Percentiles rank a stretch among this genome's conserved stretches.
phyloP scores from a whole-genome alignment of 306 rosid species.

The Erythrophleum fordii region DNA sequence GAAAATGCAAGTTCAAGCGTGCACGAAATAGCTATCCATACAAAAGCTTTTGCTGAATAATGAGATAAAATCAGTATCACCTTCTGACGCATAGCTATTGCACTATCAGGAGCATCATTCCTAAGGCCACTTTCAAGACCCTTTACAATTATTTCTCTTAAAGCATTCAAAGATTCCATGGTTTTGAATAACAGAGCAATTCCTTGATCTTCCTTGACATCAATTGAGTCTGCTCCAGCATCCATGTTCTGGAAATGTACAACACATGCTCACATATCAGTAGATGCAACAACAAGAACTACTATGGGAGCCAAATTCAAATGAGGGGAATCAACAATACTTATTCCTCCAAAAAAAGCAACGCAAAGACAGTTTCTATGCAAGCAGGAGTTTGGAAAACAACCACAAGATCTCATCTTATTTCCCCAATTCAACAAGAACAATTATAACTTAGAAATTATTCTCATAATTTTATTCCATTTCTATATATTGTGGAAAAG shows the following conservation, averaged over 20 bases:
- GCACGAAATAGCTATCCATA: constrained; percentile 29
- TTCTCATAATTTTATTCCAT: constrained; percentile 11
- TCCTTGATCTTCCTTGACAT: constrained; percentile 46
- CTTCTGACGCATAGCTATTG: constrained; percentile 98
- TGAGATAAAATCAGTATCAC: constrained; percentile 50
- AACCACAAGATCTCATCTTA: constrained; percentile 34
- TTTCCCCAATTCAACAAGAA: constrained; percentile 21
- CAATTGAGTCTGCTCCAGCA: constrained; percentile 57
- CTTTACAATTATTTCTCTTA: constrained; percentile 74
- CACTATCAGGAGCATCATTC: constrained; percentile 96
- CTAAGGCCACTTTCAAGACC: constrained; percentile 98
- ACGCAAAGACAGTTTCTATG: constrained; percentile 18
- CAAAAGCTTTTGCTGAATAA: constrained; percentile 31
- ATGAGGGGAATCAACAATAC: constrained; percentile 19
- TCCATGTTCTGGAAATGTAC: constrained; percentile 73
- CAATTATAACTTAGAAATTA: neutral
- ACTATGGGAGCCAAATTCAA: constrained; percentile 21
- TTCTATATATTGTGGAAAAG: constrained; percentile 11
- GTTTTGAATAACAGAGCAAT: constrained; percentile 67
- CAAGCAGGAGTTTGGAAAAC: constrained; percentile 28
- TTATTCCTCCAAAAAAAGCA: neutral
- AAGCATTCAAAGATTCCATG: constrained; percentile 72
- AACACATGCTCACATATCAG: constrained; percentile 30
- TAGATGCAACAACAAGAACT: constrained; percentile 28
- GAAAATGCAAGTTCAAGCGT: constrained; percentile 35